Percentiles rank a stretch among this genome's conserved stretches.
These are phyloP conservation scores for Remersonia thermophila DNA, from an alignment of 2,329 filamentous ascomycete species.

Conservation along the genomic window DNA sequence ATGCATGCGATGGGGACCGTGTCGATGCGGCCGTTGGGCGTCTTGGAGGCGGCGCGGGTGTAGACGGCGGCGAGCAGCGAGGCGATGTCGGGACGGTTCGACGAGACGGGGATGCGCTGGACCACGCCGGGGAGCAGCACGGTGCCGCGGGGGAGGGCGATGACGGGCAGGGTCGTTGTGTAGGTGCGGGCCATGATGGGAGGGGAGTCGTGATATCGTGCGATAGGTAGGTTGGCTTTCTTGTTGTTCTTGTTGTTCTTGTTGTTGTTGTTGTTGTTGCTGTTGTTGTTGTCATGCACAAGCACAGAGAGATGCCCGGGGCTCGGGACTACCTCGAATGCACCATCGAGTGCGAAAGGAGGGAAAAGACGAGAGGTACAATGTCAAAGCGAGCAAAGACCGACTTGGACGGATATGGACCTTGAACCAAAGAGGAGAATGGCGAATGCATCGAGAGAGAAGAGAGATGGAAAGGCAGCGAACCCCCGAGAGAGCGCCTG, in stretches of 20 bases:
- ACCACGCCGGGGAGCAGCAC: slow-evolving; percentile 80
- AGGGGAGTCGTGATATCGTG: no score
- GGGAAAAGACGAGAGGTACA: no score
- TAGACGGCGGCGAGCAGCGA: slow-evolving; percentile 79
- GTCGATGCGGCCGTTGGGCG: slow-evolving; percentile 50
- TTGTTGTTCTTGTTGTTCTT: not conserved
- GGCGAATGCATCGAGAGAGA: no score
- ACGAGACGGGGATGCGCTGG: slow-evolving; percentile 70
- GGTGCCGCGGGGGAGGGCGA: slow-evolving; percentile 67
- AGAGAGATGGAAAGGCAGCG: no score
- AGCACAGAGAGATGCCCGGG: no score
- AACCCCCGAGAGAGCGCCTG: no score
- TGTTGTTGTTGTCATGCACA: no score
- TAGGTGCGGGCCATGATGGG: slow-evolving; percentile 23
- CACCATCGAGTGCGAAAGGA: no score
- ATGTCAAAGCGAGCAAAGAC: no score
- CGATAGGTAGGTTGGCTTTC: not conserved
- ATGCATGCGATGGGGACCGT: slow-evolving; percentile 75
- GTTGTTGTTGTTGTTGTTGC: not conserved
- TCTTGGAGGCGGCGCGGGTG: slow-evolving; percentile 57
- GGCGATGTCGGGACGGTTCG: slow-evolving; percentile 71
- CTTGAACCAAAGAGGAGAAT: no score
- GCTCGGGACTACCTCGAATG: no score
- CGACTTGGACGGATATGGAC: no score
- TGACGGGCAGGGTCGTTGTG: slow-evolving; percentile 52